Evolutionary conservation across 805 yeast species (phyloP).

Genomic region (Pichia exigua): DNA sequence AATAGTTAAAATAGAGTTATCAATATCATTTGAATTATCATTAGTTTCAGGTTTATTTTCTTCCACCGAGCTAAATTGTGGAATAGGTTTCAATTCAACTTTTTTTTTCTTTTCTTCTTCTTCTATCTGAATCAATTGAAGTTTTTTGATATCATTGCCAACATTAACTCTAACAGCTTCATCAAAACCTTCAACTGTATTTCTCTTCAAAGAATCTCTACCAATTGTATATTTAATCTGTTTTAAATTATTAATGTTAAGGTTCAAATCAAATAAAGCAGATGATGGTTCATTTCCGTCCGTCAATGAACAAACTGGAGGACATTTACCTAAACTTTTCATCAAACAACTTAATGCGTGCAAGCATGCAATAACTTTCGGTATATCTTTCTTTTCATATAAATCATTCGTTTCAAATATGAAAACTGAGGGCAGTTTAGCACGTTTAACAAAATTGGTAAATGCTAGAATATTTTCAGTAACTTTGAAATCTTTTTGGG

Average conservation of each 20-base stretch:
- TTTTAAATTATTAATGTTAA: conserved; percentile 62
- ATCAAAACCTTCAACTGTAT: conserved; percentile 24
- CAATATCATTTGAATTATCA: background rate
- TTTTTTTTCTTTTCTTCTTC: background rate
- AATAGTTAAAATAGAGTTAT: background rate
- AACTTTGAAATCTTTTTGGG: conserved; percentile 68
- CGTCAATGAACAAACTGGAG: conserved; percentile 53
- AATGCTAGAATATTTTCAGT: conserved; percentile 88
- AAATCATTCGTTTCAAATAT: conserved; percentile 88
- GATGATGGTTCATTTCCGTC: conserved; percentile 28
- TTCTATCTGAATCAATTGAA: conserved; percentile 13
- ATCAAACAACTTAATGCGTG: conserved; percentile 81
- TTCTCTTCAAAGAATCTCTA: conserved; percentile 35
- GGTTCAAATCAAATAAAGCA: background rate
- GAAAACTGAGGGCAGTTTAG: conserved; percentile 80
- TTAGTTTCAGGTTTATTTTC: background rate
- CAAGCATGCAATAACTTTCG: conserved; percentile 87
- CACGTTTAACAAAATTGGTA: conserved; percentile 57
- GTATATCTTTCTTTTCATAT: conserved; percentile 85
- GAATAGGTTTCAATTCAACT: background rate
- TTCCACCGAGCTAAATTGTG: background rate
- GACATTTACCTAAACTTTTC: conserved; percentile 48
- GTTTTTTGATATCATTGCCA: conserved; percentile 20
- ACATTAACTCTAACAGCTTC: conserved; percentile 29
- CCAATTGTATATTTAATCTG: conserved; percentile 61